phyloP scores from a whole-genome alignment of 306 rosid genomes.

The Cucumis cinereus region DNA sequence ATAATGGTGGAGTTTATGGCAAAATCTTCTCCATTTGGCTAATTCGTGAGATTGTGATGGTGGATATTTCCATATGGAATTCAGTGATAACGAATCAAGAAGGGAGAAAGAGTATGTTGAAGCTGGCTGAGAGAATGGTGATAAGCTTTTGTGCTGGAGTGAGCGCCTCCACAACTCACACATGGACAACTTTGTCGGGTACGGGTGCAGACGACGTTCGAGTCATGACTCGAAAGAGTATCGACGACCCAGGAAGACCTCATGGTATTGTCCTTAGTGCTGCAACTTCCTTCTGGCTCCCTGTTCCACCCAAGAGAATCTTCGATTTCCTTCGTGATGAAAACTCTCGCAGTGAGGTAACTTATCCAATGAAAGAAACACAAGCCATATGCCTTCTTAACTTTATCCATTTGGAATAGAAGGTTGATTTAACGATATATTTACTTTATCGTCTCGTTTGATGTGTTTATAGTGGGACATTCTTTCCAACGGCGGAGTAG shows the following conservation, averaged over 20 bases:
- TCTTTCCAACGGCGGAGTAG: conserved; percentile 85
- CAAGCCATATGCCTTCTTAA: too few relatives aligned
- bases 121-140: conserved; percentile 93
- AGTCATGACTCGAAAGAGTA: conserved; percentile 90
- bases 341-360: conserved; percentile 86
- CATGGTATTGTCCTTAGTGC: conserved; percentile 93
- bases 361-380: neutral
- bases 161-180: conserved; percentile 89
- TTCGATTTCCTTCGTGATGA: conserved; percentile 89
- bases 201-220: conserved; percentile 94
- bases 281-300: conserved; percentile 97
- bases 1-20: too few relatives aligned
- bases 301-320: conserved; percentile 67
- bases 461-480: conserved; percentile 68
- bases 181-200: conserved; percentile 87
- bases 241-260: conserved; percentile 91
- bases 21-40: too few relatives aligned
- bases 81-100: conserved; percentile 86
- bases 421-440: too few relatives aligned
- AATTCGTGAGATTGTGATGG: neutral
- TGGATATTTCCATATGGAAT: neutral
- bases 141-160: conserved; percentile 94
- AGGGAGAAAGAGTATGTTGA: conserved; percentile 91
- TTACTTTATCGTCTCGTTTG: too few relatives aligned
- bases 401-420: neutral